These are phyloP conservation scores for Calonectria hongkongensis DNA, from an alignment of 2,329 filamentous ascomycete species.

Conservation along the genomic window DNA sequence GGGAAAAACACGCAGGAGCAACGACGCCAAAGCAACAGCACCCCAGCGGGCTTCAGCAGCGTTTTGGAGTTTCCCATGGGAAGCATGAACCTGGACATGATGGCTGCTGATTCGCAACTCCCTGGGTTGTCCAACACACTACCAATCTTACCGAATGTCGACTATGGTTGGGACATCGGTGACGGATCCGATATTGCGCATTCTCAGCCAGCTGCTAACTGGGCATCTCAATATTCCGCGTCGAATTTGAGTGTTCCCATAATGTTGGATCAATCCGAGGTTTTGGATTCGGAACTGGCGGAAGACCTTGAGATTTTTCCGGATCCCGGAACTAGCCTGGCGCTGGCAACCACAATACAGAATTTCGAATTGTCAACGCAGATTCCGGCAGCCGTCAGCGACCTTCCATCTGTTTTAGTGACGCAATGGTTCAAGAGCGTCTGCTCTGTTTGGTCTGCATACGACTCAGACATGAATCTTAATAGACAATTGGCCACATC, in stretches of 20 bases:
- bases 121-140: constrained; percentile 1
- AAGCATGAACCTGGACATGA: constrained; percentile 5
- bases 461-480: constrained; percentile 62
- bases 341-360: constrained; percentile 22
- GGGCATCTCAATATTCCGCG: constrained; percentile 17
- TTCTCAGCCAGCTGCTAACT: constrained; percentile 2
- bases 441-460: constrained; percentile 63
- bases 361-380: constrained; percentile 27
- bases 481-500: constrained; percentile 62
- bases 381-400: constrained; percentile 41
- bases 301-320: constrained; percentile 36
- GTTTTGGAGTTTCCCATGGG: constrained; percentile 32
- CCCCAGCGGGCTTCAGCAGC: neutral
- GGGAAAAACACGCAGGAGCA: neutral
- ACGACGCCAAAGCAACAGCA: constrained; percentile 14
- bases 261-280: constrained; percentile 27
- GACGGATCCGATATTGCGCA: constrained; percentile 3
- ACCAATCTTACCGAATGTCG: constrained; percentile 15
- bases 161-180: constrained; percentile 31
- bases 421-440: constrained; percentile 62
- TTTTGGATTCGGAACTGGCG: constrained; percentile 23
- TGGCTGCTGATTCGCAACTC: neutral
- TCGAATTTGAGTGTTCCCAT: constrained; percentile 33
- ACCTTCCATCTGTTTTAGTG: constrained; percentile 56
- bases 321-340: constrained; percentile 13